Evolutionary conservation across 148 eudicot genomes (phyloP).

Genomic region (Cornus kousa): DNA sequence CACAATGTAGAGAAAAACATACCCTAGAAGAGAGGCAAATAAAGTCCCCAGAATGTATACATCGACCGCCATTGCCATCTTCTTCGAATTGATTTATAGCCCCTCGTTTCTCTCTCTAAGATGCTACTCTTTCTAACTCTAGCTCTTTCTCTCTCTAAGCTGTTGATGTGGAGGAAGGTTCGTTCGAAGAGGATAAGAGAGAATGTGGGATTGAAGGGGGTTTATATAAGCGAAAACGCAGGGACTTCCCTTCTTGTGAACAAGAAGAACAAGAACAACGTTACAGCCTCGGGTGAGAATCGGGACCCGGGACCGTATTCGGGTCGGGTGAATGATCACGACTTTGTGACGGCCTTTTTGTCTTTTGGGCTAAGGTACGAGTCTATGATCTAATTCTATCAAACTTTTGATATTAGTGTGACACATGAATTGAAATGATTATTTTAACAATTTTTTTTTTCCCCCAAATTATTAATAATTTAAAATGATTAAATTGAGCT

Average conservation of each 20-base stretch:
- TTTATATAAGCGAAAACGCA: neutral
- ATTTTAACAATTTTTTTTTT: no score
- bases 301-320: neutral
- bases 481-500: no score
- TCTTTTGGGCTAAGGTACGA: neutral
- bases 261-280: neutral
- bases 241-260: neutral
- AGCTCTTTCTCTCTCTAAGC: neutral
- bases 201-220: neutral
- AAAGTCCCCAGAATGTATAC: conserved; percentile 29
- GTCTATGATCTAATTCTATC: neutral
- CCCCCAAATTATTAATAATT: no score
- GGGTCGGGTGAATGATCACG: neutral
- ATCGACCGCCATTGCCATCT: conserved; percentile 16
- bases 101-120: neutral
- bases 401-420: no score
- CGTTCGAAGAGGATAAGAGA: no score
- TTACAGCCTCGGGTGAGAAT: neutral
- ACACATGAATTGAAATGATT: no score
- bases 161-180: neutral
- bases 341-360: neutral
- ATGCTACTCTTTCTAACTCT: neutral
- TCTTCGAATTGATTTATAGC: neutral
- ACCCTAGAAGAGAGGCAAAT: conserved; percentile 38
- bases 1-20: conserved; percentile 25